phyloP scores from a whole-genome alignment of 1,139 yeast species.

The Geotrichum siamense region DNA sequence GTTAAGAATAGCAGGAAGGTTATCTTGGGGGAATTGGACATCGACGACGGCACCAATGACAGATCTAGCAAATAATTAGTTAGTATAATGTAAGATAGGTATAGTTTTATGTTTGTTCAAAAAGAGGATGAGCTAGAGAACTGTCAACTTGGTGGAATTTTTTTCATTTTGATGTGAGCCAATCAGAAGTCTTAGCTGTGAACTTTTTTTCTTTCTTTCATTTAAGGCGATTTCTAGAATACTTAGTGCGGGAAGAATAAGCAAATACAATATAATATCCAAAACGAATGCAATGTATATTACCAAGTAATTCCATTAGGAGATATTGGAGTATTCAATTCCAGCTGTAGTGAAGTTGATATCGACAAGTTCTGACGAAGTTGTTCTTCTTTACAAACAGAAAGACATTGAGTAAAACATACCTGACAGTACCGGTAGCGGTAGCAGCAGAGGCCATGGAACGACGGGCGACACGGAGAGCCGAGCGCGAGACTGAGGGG shows the following conservation, averaged over 20 bases:
- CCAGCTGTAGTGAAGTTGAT: neutral
- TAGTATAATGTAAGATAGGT: too few relatives aligned
- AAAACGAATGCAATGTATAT: too few relatives aligned
- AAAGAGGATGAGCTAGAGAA: too few relatives aligned
- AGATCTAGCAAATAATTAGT: constrained; percentile 50
- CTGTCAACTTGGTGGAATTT: too few relatives aligned
- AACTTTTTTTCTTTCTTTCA: neutral
- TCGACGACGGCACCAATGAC: constrained; percentile 99
- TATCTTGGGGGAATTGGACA: constrained; percentile 96
- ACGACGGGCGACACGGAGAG: constrained; percentile 87
- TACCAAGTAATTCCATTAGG: neutral
- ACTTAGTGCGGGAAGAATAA: too few relatives aligned
- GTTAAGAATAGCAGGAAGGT: constrained; percentile 94
- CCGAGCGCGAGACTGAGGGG: constrained; percentile 83
- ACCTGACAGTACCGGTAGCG: constrained; percentile 84
- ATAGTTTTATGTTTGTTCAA: too few relatives aligned
- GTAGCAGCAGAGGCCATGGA: constrained; percentile 85
- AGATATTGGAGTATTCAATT: neutral
- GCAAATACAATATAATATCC: too few relatives aligned
- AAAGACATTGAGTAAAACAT: constrained; percentile 37
- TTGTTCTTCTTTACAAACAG: neutral
- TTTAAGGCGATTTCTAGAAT: too few relatives aligned
- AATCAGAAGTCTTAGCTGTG: constrained; percentile 7
- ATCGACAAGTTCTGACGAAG: neutral
- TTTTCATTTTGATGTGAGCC: too few relatives aligned